Conservation (phyloP, 129 eudicot species). For the carrot (Daucus carota) region DNA sequence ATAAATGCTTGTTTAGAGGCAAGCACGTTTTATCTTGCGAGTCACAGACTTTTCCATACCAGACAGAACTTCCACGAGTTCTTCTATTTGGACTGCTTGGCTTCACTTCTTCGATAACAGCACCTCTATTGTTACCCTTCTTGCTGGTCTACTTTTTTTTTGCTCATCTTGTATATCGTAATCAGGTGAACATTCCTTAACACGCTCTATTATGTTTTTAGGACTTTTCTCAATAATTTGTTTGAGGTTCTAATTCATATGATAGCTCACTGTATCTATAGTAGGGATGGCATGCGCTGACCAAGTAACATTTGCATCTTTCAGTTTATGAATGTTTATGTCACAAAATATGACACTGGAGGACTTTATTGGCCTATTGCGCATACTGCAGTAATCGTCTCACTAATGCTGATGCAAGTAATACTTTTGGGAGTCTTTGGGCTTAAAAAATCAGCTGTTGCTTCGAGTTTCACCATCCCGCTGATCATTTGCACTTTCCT, state of each 20-base stretch:
- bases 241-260: not conserved
- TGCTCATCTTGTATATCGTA: slow-evolving; percentile 81
- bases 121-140: slow-evolving; percentile 84
- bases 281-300: not conserved
- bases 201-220: not conserved
- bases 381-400: slow-evolving; percentile 63
- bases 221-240: not conserved
- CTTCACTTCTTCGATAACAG: slow-evolving; percentile 53
- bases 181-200: slow-evolving; percentile 47
- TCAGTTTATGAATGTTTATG: slow-evolving; percentile 85
- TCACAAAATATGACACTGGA: slow-evolving; percentile 65
- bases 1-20: slow-evolving; percentile 44
- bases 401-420: slow-evolving; percentile 63
- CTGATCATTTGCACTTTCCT: slow-evolving; percentile 57
- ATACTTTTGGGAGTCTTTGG: slow-evolving; percentile 73
- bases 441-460: slow-evolving; percentile 47
- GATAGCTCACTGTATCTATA: not conserved
- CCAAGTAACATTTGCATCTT: slow-evolving; percentile 7
- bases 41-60: slow-evolving; percentile 73
- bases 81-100: slow-evolving; percentile 83
- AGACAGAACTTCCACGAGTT: slow-evolving; percentile 82
- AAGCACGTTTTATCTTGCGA: slow-evolving; percentile 42
- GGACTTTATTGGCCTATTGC: slow-evolving; percentile 87
- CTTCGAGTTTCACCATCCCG: slow-evolving; percentile 49
- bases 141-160: slow-evolving; percentile 75